Conservation (phyloP, 1,284 basidiomycete genomes). For the Moesziomyces parantarcticus region DNA sequence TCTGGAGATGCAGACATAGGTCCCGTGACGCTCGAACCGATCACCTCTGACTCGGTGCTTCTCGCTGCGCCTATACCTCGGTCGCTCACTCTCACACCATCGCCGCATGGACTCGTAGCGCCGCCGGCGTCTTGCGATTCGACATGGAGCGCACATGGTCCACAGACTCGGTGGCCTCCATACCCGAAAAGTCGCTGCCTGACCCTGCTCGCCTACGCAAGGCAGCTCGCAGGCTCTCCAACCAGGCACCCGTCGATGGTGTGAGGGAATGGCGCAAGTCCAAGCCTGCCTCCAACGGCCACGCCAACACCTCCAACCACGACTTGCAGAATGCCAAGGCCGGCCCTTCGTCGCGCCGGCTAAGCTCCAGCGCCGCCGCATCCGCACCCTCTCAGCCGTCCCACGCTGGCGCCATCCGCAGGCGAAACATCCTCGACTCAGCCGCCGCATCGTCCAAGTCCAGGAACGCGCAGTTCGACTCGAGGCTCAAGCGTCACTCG, state of each 20-base stretch:
- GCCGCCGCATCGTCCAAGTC: slow-evolving; percentile 12
- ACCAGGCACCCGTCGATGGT: slow-evolving; percentile 32
- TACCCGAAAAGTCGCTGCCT: slow-evolving; percentile 25
- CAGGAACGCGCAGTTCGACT: slow-evolving; percentile 5
- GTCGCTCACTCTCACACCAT: not conserved
- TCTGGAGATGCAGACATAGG: not conserved
- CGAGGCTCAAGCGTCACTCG: slow-evolving; percentile 10
- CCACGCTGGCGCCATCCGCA: slow-evolving; percentile 11
- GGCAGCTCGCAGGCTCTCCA: slow-evolving; percentile 44
- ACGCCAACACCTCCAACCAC: slow-evolving; percentile 2
- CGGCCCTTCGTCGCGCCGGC: slow-evolving; percentile 34
- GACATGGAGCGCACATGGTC: slow-evolving; percentile 50
- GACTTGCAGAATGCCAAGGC: slow-evolving; percentile 19
- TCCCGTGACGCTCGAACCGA: not conserved
- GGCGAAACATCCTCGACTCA: slow-evolving; percentile 39
- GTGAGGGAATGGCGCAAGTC: slow-evolving; percentile 43
- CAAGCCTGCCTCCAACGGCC: slow-evolving; percentile 6
- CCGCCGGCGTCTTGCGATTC: not conserved
- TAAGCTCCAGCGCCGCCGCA: slow-evolving; percentile 8
- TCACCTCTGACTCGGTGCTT: not conserved
- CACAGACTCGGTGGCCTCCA: slow-evolving; percentile 45
- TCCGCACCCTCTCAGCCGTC: slow-evolving; percentile 6
- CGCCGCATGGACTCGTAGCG: not conserved
- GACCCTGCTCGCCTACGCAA: slow-evolving; percentile 41
- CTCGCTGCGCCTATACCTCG: not conserved